Evolutionary conservation across 129 eudicot genomes (phyloP), one percentile per base, ranked within the genome.

Genomic region (Smallanthus sonchifolius): DNA sequence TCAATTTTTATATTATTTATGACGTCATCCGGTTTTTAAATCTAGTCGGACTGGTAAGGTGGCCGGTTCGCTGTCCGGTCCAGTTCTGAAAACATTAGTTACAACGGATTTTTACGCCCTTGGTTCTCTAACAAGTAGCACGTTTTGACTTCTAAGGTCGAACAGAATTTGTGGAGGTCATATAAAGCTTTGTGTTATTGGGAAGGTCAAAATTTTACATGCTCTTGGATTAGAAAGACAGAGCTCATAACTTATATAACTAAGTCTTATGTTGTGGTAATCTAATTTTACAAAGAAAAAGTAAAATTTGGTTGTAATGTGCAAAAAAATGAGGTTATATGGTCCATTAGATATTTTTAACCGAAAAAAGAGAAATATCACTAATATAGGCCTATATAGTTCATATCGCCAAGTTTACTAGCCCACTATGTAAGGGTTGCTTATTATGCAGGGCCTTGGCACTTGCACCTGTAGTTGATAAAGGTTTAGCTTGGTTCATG

Each of bases 381-480:
- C 24, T 49, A 49, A n/a, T 20, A 49, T 49, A 49, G 57, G 57
- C 24, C 7, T 49, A 16, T 16, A 49, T n/a, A 49, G 15, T 55
- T 55, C 13, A 24, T 55, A 19, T 4, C 62, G 20, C 36, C 62
- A 60, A 60, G 10, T 34, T 62, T 36, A 7, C 61, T 52, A 2
- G 16, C 14, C 9, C 49, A 10, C 38, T 7, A 42, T 39, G 73
- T 59, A 14, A 7, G 0, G 17, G 32, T 48, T 71, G 47, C 54
- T 80, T 75, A 48, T 57, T 4, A 35, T 84, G 86, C 86, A 93
- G 98, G 92, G 98, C 98, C 62, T 71, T 94, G 59, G 97, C 96
- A 59, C 98, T 94, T 73, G 98, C 98, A 64, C 98, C 98, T 35
- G 70, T 90, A 64, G 98, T 94, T 38, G 96, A 88, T 69, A 86